Evolutionary conservation across 371 early-diverging fungal species (phyloP).

Genomic region (Rhizomucor pusillus): DNA sequence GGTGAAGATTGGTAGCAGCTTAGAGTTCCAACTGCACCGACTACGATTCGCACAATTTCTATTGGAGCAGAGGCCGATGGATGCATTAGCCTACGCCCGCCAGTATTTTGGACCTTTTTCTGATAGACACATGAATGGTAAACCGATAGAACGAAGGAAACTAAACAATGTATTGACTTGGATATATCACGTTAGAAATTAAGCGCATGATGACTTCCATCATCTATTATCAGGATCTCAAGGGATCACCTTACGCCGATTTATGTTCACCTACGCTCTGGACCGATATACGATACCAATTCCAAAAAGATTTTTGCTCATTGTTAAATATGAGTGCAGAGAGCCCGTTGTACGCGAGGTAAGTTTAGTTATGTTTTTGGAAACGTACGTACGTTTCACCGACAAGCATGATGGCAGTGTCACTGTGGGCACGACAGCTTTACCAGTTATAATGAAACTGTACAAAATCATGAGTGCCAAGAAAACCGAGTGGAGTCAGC

Average conservation of each 20-base stretch:
- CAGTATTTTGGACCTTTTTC: constrained; percentile 67
- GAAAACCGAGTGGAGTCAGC: constrained; percentile 86
- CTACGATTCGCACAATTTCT: constrained; percentile 77
- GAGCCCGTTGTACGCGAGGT: constrained; percentile 79
- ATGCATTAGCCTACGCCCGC: constrained; percentile 79
- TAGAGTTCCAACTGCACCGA: constrained; percentile 85
- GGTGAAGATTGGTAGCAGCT: constrained; percentile 52
- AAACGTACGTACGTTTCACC: too few species aligned
- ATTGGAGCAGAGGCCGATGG: constrained; percentile 26
- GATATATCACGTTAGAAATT: constrained; percentile 59
- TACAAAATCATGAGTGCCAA: constrained; percentile 80
- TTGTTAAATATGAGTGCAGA: constrained; percentile 75
- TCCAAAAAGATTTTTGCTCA: constrained; percentile 87
- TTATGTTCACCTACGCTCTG: constrained; percentile 52
- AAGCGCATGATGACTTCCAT: constrained; percentile 59
- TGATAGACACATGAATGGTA: constrained; percentile 64
- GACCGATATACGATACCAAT: constrained; percentile 68
- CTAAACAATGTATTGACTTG: not conserved
- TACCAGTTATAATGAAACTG: constrained; percentile 91
- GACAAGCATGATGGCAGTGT: constrained; percentile 36
- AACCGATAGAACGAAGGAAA: not conserved
- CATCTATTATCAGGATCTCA: constrained; percentile 12
- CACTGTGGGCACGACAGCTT: constrained; percentile 83
- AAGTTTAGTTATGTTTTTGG: constrained; percentile 3
- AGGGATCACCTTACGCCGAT: constrained; percentile 67